Evolutionary conservation across 352 stramenopile species (phyloP).

Genomic region (Halophytophthora polymorphica): DNA sequence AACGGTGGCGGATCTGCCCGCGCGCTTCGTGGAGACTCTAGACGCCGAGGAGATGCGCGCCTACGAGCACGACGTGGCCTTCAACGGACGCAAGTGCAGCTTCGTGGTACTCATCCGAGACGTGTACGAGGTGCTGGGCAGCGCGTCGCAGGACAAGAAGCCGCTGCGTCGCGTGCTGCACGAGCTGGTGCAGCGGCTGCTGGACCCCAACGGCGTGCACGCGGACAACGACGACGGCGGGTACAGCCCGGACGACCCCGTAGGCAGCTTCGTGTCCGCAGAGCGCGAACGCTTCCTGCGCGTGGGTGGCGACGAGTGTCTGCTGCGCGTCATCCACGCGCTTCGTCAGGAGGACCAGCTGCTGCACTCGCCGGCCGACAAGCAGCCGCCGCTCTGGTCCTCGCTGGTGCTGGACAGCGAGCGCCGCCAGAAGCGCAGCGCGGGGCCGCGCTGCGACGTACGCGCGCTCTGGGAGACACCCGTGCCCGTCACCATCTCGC

Average conservation of each 20-base stretch:
- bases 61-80: conserved; percentile 42
- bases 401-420: conserved; percentile 36
- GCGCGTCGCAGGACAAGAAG: conserved; percentile 43
- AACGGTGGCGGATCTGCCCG: conserved; percentile 56
- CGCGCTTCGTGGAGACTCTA: conserved; percentile 39
- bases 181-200: conserved; percentile 66
- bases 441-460: conserved; percentile 44
- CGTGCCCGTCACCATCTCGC: conserved; percentile 24
- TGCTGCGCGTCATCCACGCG: conserved; percentile 68
- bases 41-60: conserved; percentile 40
- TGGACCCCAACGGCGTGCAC: conserved; percentile 65
- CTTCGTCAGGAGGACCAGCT: conserved; percentile 56
- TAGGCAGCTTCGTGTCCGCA: conserved; percentile 30
- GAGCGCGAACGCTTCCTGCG: conserved; percentile 72
- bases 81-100: conserved; percentile 44
- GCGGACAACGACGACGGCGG: conserved; percentile 11
- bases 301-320: conserved; percentile 67
- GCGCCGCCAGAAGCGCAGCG: conserved; percentile 21
- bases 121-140: conserved; percentile 61
- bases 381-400: conserved; percentile 19
- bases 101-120: conserved; percentile 61
- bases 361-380: neutral
- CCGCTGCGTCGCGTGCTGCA: conserved; percentile 59
- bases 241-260: conserved; percentile 16
- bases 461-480: conserved; percentile 56